phyloP scores from a whole-genome alignment of 2,329 filamentous ascomycete genomes.

The Neonectria neomacrospora region DNA sequence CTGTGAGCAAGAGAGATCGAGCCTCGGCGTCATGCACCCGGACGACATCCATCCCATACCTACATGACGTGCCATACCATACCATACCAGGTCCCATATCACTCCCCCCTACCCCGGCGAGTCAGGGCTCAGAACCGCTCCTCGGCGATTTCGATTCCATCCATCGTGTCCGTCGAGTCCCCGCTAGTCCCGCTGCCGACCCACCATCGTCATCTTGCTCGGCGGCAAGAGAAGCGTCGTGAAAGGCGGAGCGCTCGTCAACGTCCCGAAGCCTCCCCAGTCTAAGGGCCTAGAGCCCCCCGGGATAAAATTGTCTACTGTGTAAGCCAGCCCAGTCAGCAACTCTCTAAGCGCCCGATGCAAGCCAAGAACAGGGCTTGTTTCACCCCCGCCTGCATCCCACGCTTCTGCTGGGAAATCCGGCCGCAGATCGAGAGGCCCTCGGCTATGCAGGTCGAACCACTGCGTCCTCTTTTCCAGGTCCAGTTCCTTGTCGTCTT shows the following conservation, averaged over 20 bases:
- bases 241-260: constrained; percentile 48
- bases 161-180: constrained; percentile 17
- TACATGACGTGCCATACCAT: neutral
- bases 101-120: constrained; percentile 10
- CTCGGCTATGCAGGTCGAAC: constrained; percentile 54
- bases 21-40: neutral
- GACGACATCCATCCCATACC: neutral
- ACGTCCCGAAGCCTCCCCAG: constrained; percentile 29
- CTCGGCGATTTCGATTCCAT: constrained; percentile 17
- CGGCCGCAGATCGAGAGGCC: constrained; percentile 52
- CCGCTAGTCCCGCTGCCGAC: constrained; percentile 37
- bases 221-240: constrained; percentile 52
- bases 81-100: neutral
- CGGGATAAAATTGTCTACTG: constrained; percentile 9
- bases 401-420: constrained; percentile 48
- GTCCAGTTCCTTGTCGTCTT: constrained; percentile 32
- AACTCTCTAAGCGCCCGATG: constrained; percentile 45
- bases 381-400: constrained; percentile 45
- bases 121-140: constrained; percentile 5
- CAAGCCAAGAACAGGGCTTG: constrained; percentile 42
- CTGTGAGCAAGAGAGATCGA: neutral
- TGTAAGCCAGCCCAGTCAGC: constrained; percentile 10
- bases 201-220: constrained; percentile 37
- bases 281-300: constrained; percentile 4
- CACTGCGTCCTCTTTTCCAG: constrained; percentile 35